These are phyloP conservation scores for Tylopilus sp. DNA, from an alignment of 768 basidiomycete species.

Conservation along the genomic window DNA sequence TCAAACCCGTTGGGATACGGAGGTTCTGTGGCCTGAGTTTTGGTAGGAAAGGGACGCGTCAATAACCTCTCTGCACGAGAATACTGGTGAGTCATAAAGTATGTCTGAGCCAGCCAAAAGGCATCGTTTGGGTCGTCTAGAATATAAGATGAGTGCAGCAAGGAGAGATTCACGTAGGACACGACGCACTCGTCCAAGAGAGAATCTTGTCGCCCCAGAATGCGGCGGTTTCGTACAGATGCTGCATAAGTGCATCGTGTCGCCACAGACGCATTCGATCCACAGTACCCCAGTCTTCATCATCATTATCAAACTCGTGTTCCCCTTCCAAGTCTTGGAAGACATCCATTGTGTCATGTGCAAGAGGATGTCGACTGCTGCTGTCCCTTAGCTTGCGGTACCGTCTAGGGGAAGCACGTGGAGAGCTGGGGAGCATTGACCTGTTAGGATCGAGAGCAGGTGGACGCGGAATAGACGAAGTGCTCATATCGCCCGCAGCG, in stretches of 20 bases:
- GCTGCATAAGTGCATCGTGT: conserved; percentile 98
- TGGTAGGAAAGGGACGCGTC: conserved; percentile 75
- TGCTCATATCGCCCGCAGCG: conserved; percentile 60
- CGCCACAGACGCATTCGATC: conserved; percentile 97
- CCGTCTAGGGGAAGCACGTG: conserved; percentile 63
- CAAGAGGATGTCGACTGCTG: conserved; percentile 63
- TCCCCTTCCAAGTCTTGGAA: conserved; percentile 66
- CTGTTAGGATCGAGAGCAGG: conserved; percentile 75
- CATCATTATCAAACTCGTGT: conserved; percentile 57
- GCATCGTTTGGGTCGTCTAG: conserved; percentile 95
- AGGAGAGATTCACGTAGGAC: conserved; percentile 10
- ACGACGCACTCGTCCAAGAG: conserved; percentile 84
- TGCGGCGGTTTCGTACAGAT: conserved; percentile 93
- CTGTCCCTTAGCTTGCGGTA: conserved; percentile 55
- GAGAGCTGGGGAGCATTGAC: conserved; percentile 72
- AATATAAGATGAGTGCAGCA: conserved; percentile 1
- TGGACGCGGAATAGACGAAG: conserved; percentile 51
- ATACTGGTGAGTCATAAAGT: conserved; percentile 95
- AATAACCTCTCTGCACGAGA: conserved; percentile 90
- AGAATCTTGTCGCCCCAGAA: conserved; percentile 99
- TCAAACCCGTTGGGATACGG: conserved; percentile 26
- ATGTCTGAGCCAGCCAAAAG: conserved; percentile 98
- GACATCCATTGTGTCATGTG: conserved; percentile 71
- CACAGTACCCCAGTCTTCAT: conserved; percentile 76
- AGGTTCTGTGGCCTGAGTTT: conserved; percentile 38